These are phyloP conservation scores for Orbilia brochopaga DNA, from an alignment of 2,329 filamentous ascomycete species.

Conservation along the genomic window DNA sequence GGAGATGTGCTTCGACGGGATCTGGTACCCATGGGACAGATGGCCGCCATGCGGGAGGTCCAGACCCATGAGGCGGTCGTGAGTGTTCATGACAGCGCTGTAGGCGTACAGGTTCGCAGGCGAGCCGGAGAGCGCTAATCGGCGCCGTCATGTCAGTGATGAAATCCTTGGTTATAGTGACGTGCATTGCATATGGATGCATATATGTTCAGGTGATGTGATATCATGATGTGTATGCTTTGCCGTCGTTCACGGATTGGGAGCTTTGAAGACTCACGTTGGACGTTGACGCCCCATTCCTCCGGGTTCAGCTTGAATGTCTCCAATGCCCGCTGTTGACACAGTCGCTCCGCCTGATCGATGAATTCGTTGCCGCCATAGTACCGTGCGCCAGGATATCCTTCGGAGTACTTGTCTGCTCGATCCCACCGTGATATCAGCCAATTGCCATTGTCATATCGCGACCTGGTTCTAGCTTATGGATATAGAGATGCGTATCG, in stretches of 20 bases:
- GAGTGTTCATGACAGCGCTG: constrained; percentile 86
- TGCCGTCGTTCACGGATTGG: background rate
- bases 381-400: constrained; percentile 93
- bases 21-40: constrained; percentile 96
- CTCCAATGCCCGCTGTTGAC: constrained; percentile 86
- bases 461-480: background rate
- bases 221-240: background rate
- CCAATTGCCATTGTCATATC: constrained; percentile 54
- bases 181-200: background rate
- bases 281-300: constrained; percentile 97
- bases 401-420: constrained; percentile 85
- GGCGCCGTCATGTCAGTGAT: constrained; percentile 2
- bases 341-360: constrained; percentile 84
- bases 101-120: constrained; percentile 83
- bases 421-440: constrained; percentile 64
- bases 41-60: constrained; percentile 96
- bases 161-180: constrained; percentile 20
- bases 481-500: background rate
- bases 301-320: constrained; percentile 81
- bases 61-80: constrained; percentile 95
- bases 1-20: constrained; percentile 92
- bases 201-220: background rate
- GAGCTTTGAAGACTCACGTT: constrained; percentile 65
- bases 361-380: constrained; percentile 98
- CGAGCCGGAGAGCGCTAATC: constrained; percentile 60